phyloP scores from a whole-genome alignment of 2,329 filamentous ascomycete species.

The Dendrostoma leiphaemia region DNA sequence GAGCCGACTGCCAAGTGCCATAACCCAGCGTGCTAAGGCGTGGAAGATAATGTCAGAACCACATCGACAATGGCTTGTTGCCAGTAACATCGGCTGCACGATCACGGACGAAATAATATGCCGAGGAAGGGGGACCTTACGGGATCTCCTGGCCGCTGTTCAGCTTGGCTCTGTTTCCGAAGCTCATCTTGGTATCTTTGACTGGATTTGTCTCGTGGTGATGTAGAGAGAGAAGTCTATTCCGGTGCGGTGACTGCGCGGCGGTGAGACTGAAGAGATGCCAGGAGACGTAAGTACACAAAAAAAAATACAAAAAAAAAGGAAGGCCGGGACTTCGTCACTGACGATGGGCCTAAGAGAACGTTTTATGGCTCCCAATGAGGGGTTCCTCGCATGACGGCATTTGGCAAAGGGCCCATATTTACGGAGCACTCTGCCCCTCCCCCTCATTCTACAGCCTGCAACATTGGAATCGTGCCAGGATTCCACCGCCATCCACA shows the following conservation, averaged over 20 bases:
- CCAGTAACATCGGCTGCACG: too few relatives aligned
- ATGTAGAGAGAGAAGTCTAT: neutral
- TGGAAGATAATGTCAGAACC: neutral
- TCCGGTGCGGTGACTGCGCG: too few relatives aligned
- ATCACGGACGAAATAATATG: neutral
- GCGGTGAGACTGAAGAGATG: too few relatives aligned
- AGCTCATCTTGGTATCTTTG: conserved; percentile 45
- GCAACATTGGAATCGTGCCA: conserved; percentile 1
- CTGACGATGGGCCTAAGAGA: neutral
- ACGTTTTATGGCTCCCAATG: neutral
- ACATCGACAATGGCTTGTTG: too few relatives aligned
- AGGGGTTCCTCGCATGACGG: conserved; percentile 11
- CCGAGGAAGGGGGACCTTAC: conserved; percentile 26
- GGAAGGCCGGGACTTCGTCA: neutral
- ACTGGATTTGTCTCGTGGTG: neutral
- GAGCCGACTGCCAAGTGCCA: conserved; percentile 67
- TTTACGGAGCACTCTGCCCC: conserved; percentile 10
- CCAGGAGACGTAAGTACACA: too few relatives aligned
- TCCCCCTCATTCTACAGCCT: conserved; percentile 5
- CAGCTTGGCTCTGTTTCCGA: conserved; percentile 54
- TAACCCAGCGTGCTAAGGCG: conserved; percentile 27
- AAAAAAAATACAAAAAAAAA: neutral
- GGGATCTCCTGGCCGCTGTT: conserved; percentile 66
- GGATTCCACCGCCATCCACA: too few relatives aligned
- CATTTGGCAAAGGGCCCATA: neutral